phyloP scores from a whole-genome alignment of 2,329 filamentous ascomycete species.

The Plenodomus biglobosus region DNA sequence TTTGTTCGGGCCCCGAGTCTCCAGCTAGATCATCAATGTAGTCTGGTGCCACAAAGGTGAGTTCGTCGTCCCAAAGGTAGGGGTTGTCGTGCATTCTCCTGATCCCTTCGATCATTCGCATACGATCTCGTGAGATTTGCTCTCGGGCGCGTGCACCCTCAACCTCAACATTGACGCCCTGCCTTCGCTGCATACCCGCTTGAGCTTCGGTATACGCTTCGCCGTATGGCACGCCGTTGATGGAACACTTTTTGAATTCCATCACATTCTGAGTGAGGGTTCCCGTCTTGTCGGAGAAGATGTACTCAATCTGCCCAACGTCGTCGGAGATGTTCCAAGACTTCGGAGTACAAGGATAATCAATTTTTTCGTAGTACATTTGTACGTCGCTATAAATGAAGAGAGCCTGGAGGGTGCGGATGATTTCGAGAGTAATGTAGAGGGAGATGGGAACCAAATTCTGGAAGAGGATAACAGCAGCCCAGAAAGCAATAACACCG shows the following conservation, averaged over 20 bases:
- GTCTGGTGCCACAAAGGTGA: slow-evolving; percentile 91
- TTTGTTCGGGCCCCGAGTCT: slow-evolving; percentile 73
- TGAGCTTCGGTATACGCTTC: slow-evolving; percentile 98
- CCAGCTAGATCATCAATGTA: slow-evolving; percentile 83
- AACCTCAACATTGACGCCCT: slow-evolving; percentile 82
- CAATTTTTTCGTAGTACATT: slow-evolving; percentile 96
- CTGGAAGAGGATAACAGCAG: slow-evolving; percentile 90
- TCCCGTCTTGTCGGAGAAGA: slow-evolving; percentile 94
- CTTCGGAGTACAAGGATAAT: slow-evolving; percentile 94
- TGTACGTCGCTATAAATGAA: slow-evolving; percentile 96
- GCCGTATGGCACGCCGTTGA: slow-evolving; percentile 95
- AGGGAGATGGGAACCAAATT: slow-evolving; percentile 98
- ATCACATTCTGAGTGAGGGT: slow-evolving; percentile 91
- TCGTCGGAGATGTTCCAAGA: slow-evolving; percentile 99
- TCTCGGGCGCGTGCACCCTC: slow-evolving; percentile 71
- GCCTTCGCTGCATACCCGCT: slow-evolving; percentile 89
- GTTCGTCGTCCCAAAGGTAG: slow-evolving; percentile 82
- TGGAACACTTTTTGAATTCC: slow-evolving; percentile 98
- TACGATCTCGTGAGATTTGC: slow-evolving; percentile 78
- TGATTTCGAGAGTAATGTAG: slow-evolving; percentile 95
- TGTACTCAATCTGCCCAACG: slow-evolving; percentile 96
- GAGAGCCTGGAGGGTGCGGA: slow-evolving; percentile 86
- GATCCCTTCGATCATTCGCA: slow-evolving; percentile 70
- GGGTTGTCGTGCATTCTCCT: slow-evolving; percentile 83
- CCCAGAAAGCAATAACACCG: slow-evolving; percentile 97